A percentile compares a stretch with the other conserved stretches of the same genome.
phyloP scores from a whole-genome alignment of 805 yeast species.

The Candida golubevii region DNA sequence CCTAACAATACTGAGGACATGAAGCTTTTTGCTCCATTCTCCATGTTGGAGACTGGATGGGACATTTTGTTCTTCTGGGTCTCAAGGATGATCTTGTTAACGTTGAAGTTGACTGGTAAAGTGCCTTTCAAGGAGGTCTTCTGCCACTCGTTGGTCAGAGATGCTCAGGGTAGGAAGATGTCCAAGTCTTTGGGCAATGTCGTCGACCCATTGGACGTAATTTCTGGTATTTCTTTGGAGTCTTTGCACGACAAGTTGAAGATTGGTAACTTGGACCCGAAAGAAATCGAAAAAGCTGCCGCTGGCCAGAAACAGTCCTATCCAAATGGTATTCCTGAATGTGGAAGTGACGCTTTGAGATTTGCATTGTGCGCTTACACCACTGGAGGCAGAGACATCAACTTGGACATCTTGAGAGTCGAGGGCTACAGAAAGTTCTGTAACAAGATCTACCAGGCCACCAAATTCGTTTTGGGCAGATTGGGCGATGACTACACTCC shows the following conservation, averaged over 20 bases:
- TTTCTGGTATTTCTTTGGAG: constrained; percentile 78
- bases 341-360: constrained; percentile 98
- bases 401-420: constrained; percentile 91
- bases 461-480: constrained; percentile 91
- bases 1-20: constrained; percentile 74
- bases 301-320: constrained; percentile 84
- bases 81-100: constrained; percentile 89
- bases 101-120: constrained; percentile 83
- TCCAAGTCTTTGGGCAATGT: constrained; percentile 97
- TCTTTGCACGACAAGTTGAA: constrained; percentile 72
- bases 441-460: constrained; percentile 98
- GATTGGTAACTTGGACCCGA: constrained; percentile 82
- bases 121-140: constrained; percentile 95
- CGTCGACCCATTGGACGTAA: constrained; percentile 92
- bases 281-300: constrained; percentile 81
- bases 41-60: constrained; percentile 98
- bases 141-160: constrained; percentile 98
- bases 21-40: constrained; percentile 80
- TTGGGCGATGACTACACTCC: constrained; percentile 87
- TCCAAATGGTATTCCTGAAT: constrained; percentile 97
- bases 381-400: constrained; percentile 98
- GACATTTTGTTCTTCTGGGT: constrained; percentile 99
- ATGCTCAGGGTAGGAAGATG: constrained; percentile 99
- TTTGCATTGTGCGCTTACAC: constrained; percentile 98
- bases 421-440: constrained; percentile 99